Evolutionary conservation across 2,329 filamentous ascomycete genomes (phyloP).

Genomic region (Cercospora citrullina): DNA sequence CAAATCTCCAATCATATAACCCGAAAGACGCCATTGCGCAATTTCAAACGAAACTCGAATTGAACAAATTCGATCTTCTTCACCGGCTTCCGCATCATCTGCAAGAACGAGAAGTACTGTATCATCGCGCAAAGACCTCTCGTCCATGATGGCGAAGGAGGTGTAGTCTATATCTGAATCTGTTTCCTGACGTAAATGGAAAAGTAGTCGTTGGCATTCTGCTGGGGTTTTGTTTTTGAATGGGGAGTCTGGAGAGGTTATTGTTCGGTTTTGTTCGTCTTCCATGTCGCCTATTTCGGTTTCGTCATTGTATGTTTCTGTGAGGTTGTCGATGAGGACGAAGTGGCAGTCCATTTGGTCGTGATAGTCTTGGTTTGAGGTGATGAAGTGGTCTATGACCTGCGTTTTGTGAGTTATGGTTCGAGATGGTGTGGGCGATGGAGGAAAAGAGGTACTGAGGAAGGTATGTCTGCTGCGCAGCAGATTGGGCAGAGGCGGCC

Average conservation of each 20-base stretch:
- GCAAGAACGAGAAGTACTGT: background rate
- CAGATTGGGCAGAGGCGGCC: background rate
- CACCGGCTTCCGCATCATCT: background rate
- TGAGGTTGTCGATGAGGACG: background rate
- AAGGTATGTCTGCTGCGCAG: constrained; percentile 9
- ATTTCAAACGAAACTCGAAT: background rate
- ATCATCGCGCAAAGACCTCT: background rate
- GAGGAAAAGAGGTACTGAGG: background rate
- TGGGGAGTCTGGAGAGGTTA: background rate
- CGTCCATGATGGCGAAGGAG: background rate
- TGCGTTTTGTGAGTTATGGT: background rate
- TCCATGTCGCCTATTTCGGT: constrained; percentile 5
- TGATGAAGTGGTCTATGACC: background rate
- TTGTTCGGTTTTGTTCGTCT: background rate
- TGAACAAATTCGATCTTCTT: background rate
- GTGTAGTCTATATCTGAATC: constrained; percentile 3
- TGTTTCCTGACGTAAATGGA: background rate
- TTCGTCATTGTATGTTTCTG: background rate
- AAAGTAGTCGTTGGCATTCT: background rate
- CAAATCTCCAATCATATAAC: background rate
- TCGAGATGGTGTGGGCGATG: background rate
- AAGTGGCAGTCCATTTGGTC: background rate
- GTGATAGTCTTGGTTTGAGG: background rate
- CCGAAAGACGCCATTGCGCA: background rate
- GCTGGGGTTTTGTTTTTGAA: background rate